Evolutionary conservation across 2,329 filamentous ascomycete species (phyloP), one percentile per base, ranked within the genome.

Genomic region (Claviceps sp.): DNA sequence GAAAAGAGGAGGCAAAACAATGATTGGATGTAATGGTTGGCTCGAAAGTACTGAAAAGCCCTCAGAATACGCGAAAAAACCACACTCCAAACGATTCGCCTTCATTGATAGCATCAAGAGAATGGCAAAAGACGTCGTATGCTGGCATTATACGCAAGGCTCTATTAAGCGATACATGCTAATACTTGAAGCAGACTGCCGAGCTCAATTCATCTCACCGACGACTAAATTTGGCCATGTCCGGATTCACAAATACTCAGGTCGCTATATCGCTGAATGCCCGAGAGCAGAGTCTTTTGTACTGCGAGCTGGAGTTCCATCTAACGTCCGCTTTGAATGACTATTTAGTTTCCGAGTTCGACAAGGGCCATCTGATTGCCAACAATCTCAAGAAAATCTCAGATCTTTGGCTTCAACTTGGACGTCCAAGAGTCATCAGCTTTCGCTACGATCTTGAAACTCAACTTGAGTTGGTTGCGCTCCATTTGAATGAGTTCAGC

Each of bases 381-480:
- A 70, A 72, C 56, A 75, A 76, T 58, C 70, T 77, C 54, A 74
- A 75, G 57, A 72, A 70, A 54, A 63, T 79, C 7, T 69, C 71
- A 2, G 75, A 80, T 49, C 62, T 59, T 5, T 82, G 77, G 78
- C 63, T 67, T 24, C 66, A 70, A 44, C 71, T 73, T 55, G 77
- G 77, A 41, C 75, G 75, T 0, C 76, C 77, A 5, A 72, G 69
- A 52, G 77, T 81, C 8, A 63, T 77, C 22, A 74, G 75, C 13
- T 81, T 80, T 61, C 74, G 76, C 18, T 81, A 78, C 61, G 77
- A 82, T 54, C 62, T 81, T 2, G 77, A 81, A 64, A 80, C 77
- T 1, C 78, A 81, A 63, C 60, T 81, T n/a, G 75, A 78, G 11
- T 70, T 82, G 11, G 62, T 81, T 22, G 59, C 62, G 16, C 60